Evolutionary conservation across 306 rosid species (phyloP).

Genomic region (Fragaria ananassa): DNA sequence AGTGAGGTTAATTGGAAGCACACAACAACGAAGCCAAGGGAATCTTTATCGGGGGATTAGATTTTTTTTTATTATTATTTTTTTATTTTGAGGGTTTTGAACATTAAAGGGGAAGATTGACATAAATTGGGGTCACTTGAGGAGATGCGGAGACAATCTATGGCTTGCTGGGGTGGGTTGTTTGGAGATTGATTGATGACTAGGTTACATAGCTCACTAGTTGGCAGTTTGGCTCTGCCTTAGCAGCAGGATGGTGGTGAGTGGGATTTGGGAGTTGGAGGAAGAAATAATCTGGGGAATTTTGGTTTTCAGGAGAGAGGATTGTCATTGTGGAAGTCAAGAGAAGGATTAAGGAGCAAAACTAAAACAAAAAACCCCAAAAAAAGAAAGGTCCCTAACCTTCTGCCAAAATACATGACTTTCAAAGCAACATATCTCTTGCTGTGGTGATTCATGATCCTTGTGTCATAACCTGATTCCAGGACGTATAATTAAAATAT

Average conservation of each 20-base stretch:
- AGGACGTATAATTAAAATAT: not conserved
- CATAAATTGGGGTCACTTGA: not conserved
- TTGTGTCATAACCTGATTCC: conserved; percentile 48
- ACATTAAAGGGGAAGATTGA: not conserved
- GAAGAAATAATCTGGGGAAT: not conserved
- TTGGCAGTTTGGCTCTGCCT: not conserved
- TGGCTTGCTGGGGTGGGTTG: not conserved
- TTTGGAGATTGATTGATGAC: not conserved
- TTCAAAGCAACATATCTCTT: conserved; percentile 87
- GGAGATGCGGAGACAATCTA: not conserved
- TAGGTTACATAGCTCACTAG: not conserved
- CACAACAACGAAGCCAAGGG: not conserved
- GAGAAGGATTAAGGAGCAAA: not conserved
- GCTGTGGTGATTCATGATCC: conserved; percentile 41
- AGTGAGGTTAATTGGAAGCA: not conserved
- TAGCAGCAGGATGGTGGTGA: not conserved
- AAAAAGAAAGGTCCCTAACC: conserved; percentile 31
- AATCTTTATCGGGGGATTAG: not conserved
- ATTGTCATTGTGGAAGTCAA: not conserved
- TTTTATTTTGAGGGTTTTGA: not conserved
- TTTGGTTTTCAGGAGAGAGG: not conserved
- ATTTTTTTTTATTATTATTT: not conserved
- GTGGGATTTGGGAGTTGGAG: not conserved
- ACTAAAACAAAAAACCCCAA: not conserved
- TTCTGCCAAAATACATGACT: conserved; percentile 82